Base-by-base conservation (phyloP, 768 basidiomycete genomes). In the Russula vinacea region DNA sequence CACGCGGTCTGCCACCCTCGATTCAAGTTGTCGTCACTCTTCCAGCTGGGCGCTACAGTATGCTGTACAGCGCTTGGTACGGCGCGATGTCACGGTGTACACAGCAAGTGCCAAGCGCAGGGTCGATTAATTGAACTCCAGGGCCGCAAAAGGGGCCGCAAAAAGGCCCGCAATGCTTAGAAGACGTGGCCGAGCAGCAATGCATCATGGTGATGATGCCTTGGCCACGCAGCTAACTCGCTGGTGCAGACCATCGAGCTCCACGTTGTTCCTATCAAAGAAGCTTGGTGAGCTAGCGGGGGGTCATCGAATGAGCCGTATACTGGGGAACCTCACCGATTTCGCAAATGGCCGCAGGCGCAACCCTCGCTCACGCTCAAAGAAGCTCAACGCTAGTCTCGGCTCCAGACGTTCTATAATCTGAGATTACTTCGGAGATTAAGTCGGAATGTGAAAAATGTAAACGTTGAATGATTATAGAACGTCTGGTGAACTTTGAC, bases 301-400 rank as follows among this genome's bases (percentile, higher is more conserved):
- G 17, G 45, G 1, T 22, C 45, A 47, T 47, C n/a, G 45, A 17
- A 22, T n/a, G n/a, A 45, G 10, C 44, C 44, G n/a, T 8, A 45
- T 10, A 10, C 10, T n/a, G n/a, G 44, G 44, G 40, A 17, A 2
- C 44, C 44, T n/a, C 35, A 35, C 29, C 29, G 35, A 7, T 35
- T 47, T 22, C 13, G 44, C 4, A 22, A 47, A 47, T 47, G 45
- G 45, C 9, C 10, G 5, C 40, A 17, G 19, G n/a, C 19, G 10
- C n/a, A 10, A n/a, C n/a, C n/a, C 44, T 22, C 44, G 19, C 10
- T 51, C 58, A 60, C 44, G 19, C 10, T 51, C 58, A 60, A 60
- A n/a, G 13, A 60, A 60, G 59, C 59, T 60, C 40, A 29, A 19
- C n/a, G 59, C 59, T 60, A 60, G n/a, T n/a, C n/a, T n/a, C n/a